A percentile compares a stretch with the other conserved stretches of the same genome.
Evolutionary conservation across 805 yeast species (phyloP).

Genomic region (Yarrowia divulgata): DNA sequence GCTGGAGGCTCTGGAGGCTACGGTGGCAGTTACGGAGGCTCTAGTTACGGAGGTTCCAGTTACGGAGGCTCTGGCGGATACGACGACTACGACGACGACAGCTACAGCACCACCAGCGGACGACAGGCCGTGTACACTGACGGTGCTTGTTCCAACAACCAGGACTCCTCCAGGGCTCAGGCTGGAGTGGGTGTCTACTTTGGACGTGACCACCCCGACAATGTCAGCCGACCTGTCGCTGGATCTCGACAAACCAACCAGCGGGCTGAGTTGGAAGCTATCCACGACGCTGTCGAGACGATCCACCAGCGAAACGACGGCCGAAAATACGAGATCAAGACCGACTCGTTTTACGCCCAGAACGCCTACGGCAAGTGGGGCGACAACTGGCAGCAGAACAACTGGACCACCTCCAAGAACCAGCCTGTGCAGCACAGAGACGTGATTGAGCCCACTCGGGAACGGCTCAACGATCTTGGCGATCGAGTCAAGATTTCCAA

Average conservation of each 20-base stretch:
- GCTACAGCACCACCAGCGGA: too few relatives aligned
- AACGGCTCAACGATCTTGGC: neutral
- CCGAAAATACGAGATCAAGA: neutral
- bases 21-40: neutral
- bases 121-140: neutral
- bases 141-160: neutral
- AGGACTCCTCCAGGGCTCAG: neutral
- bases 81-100: neutral
- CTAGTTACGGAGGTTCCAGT: neutral
- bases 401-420: constrained; percentile 19
- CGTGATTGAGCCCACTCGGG: constrained; percentile 8
- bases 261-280: constrained; percentile 6
- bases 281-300: constrained; percentile 2
- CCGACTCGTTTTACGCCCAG: constrained; percentile 1
- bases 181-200: neutral
- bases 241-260: neutral
- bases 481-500: constrained; percentile 6
- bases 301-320: constrained; percentile 9
- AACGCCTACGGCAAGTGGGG: constrained; percentile 9
- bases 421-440: constrained; percentile 14
- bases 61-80: neutral
- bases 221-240: neutral
- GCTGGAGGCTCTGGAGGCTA: neutral
- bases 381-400: constrained; percentile 4
- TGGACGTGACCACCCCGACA: neutral